Base-by-base conservation (phyloP, 345 rosid species). In the Camelina sativa region DNA sequence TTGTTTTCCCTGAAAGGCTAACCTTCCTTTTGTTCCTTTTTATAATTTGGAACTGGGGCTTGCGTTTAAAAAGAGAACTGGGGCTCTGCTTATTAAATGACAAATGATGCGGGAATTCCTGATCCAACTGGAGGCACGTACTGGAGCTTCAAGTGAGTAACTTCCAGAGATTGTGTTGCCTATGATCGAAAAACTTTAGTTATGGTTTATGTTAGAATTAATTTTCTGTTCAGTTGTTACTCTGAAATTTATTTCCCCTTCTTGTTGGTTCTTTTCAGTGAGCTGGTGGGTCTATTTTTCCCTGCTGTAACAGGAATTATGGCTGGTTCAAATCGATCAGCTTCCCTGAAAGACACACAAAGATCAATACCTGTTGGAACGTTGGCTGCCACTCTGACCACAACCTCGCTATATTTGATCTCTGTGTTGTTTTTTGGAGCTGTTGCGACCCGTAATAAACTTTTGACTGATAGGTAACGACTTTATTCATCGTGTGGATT, bases 271-370 rank as follows among this genome's bases (percentile, higher is more conserved):
- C 53, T 35, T 66, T 76, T 23, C 92, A 93, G 97, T 88, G 85
- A 89, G 47, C 70, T 96, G 90, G 98, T 96, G 62, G 98, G 99
- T 77, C 93, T 96, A 68, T 96, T 92, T 84, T 96, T 96, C 81
- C 99, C 99, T 74, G 98, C 99, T 60, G 99, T 95, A 59, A 95
- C 99, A 8, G 99, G 98, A 78, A 92, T 95, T 65, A 91, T 96
- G 99, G 97, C 99, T 23, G 98, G 99, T 55, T 96, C 98, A 65
- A 96, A 96, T 82, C 86, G 99, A 82, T 96, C 98, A 70, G 91
- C 97, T 25, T 89, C 95, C 38, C 86, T 96, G 50, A 92, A 89
- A 81, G 99, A 96, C 74, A 96, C 99, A 6, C 99, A 96, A 74
- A 94, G 85, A 51, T 96, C 99, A 69, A 96, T 96, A 74, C 98